Base-by-base conservation (phyloP, 257 asterid species). In the Euphrasia confusa region DNA sequence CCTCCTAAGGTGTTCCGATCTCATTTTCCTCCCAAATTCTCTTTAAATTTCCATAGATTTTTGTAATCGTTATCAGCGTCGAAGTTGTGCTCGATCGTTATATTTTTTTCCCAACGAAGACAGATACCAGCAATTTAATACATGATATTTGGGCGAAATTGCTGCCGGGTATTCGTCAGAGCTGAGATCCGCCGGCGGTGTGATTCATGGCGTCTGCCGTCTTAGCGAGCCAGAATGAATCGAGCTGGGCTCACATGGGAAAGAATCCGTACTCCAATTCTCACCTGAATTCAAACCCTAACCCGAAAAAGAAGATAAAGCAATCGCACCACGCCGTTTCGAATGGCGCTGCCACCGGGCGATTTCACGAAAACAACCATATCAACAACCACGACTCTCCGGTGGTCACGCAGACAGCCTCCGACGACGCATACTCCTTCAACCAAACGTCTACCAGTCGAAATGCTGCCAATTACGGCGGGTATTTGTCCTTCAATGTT, bases 241-340 rank as follows among this genome's bases (percentile, higher is more conserved):
- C 96, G 67, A 81, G 74, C 86, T 88, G 96, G 92, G 93, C 71
- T 59, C 95, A 74, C 83, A 88, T 85, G 98, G 96, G 92, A 73
- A 86, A 88, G 67, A 74, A 77, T 73, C 89, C 93, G 45, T 80
- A 66, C 88, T 68, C 87, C 45, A 79, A 78, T 70, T 74, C 80
- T 32, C 78, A 75, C 73, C 75, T 84, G 58, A 82, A 82, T 76
- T 68, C 88, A 30, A 86, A 82, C 78, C 95, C 94, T 64, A 86
- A 83, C 77, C 71, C 84, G 1, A 89, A 89, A 75, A 90, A 90
- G 44, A 87, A 82, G 79, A 95, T 79, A 71, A 89, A 91, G 75
- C 83, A 84, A 68, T 83, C 78, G 59, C 85, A 85, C 61, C 81
- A 75, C 13, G 68, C 74, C 13, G 42, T 81, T 1, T 68, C 74